phyloP scores from a whole-genome alignment of 2,329 filamentous ascomycete species.

The Pseudogymnoascus sp. region DNA sequence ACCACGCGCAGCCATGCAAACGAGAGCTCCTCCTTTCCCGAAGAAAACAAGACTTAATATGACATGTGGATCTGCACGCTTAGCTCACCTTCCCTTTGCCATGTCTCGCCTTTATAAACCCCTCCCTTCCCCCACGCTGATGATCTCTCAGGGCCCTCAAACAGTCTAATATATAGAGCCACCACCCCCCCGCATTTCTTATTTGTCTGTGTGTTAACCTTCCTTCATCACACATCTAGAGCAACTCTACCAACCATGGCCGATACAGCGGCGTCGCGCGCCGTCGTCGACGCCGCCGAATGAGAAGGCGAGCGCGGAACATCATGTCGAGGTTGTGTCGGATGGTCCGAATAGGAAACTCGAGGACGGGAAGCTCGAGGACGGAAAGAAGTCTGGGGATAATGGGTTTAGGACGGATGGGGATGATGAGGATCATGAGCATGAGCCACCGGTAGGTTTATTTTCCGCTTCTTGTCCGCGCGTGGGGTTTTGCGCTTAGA shows the following conservation, averaged over 20 bases:
- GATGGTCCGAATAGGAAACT: not conserved
- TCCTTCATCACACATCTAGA: not conserved
- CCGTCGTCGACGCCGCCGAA: slow-evolving; percentile 19
- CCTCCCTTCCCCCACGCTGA: not conserved
- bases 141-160: not conserved
- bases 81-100: not conserved
- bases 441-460: slow-evolving; percentile 37
- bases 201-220: not conserved
- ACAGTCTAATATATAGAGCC: not conserved
- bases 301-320: slow-evolving; percentile 17
- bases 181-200: not conserved
- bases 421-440: slow-evolving; percentile 42
- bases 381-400: slow-evolving; percentile 38
- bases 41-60: not conserved
- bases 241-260: not conserved
- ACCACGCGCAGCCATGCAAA: not conserved
- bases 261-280: slow-evolving; percentile 12
- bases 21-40: not conserved
- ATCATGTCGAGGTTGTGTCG: not conserved
- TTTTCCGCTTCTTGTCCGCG: not conserved
- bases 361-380: not conserved
- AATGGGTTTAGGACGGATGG: slow-evolving; percentile 39
- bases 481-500: not conserved
- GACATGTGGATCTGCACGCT: not conserved
- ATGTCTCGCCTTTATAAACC: not conserved